These are phyloP conservation scores for Pythium sukuiense DNA, from an alignment of 352 stramenopile genomes.

Conservation along the genomic window DNA sequence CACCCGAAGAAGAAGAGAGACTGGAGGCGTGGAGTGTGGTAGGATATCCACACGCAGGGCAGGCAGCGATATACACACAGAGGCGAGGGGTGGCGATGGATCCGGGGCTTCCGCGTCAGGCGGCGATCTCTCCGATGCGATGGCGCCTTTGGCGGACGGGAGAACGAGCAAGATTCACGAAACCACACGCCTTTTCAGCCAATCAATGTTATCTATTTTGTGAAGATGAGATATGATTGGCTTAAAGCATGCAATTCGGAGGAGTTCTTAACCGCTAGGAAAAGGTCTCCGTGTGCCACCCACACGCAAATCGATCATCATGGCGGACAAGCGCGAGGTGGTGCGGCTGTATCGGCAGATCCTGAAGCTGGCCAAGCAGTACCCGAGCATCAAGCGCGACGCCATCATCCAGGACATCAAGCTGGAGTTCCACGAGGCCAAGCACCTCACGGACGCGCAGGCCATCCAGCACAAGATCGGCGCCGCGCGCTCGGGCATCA, in stretches of 20 bases:
- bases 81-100: not conserved
- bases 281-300: not conserved
- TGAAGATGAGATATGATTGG: conserved; percentile 7
- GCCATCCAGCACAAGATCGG: conserved; percentile 69
- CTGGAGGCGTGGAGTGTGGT: not conserved
- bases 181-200: conserved; percentile 6
- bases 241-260: not conserved
- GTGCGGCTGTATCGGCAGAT: conserved; percentile 80
- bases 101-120: conserved; percentile 3
- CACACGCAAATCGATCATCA: conserved; percentile 4
- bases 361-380: conserved; percentile 80
- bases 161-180: conserved; percentile 3
- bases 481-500: conserved; percentile 66
- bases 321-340: conserved; percentile 56
- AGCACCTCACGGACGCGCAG: conserved; percentile 54
- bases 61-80: not conserved
- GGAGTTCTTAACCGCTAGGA: conserved; percentile 14
- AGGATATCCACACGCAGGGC: not conserved
- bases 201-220: not conserved
- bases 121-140: conserved; percentile 14
- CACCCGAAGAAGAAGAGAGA: not conserved
- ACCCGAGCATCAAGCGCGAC: conserved; percentile 84
- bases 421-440: conserved; percentile 80
- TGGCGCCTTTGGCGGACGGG: not conserved
- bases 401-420: conserved; percentile 85